Conservation (phyloP, 2,329 filamentous ascomycete species). For the Cryphonectria parasitica region DNA sequence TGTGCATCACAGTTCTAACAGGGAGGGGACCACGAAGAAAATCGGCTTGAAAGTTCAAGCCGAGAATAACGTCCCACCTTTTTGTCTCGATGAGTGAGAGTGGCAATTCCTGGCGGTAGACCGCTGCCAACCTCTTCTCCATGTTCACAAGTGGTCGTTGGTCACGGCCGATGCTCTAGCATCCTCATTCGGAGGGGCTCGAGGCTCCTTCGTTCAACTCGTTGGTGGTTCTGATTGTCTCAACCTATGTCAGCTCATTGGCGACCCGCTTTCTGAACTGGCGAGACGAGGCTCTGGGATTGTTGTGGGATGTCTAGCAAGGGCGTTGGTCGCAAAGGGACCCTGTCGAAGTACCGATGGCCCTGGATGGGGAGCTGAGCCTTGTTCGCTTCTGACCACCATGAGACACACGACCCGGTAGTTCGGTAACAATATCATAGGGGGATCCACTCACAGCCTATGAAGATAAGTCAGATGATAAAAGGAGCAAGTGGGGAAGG, state of each 20-base stretch:
- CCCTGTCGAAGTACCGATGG: background rate
- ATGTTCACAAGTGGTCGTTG: background rate
- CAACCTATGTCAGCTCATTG: background rate
- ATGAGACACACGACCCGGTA: background rate
- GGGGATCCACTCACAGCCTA: background rate
- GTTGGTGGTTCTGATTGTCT: background rate
- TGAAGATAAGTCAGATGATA: background rate
- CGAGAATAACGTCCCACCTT: background rate
- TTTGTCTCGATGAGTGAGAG: background rate
- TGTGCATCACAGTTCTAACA: background rate
- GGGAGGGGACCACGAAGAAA: background rate
- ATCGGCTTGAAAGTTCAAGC: background rate
- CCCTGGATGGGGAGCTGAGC: background rate
- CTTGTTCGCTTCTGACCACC: background rate
- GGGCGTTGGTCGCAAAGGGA: background rate
- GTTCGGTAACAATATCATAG: conserved; percentile 3
- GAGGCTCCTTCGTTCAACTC: background rate
- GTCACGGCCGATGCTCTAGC: background rate
- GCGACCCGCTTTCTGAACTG: background rate
- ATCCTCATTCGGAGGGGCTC: background rate
- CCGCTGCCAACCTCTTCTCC: background rate
- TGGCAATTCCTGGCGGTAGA: background rate
- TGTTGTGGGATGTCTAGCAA: background rate
- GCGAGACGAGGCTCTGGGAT: background rate
- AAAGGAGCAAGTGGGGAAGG: background rate